A percentile compares a stretch with the other conserved stretches of the same genome.
These are phyloP conservation scores for Cardamine resedifolia DNA, from an alignment of 345 rosid species.

Conservation along the genomic window DNA sequence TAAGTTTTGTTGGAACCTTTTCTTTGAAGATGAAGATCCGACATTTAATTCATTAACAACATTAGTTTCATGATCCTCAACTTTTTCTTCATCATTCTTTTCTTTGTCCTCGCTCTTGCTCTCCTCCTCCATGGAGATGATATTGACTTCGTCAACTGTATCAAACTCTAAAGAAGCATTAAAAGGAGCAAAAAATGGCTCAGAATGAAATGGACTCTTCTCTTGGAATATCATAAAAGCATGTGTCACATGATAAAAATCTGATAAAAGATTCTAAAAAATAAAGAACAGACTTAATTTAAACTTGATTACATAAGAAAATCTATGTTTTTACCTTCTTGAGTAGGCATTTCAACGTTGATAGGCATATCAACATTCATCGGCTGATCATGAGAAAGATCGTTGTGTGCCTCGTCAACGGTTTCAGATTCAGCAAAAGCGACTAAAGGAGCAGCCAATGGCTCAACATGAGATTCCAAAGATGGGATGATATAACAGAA, in stretches of 20 bases:
- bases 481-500: too few species aligned
- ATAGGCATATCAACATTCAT: too few species aligned
- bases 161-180: not conserved
- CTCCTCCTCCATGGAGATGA: not conserved
- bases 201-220: too few species aligned
- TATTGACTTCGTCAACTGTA: not conserved
- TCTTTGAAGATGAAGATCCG: conserved; percentile 15
- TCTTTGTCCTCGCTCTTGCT: not conserved
- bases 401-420: not conserved
- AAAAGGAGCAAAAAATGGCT: not conserved
- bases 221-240: too few species aligned
- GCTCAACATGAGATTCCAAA: conserved; percentile 20
- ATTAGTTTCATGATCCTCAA: not conserved
- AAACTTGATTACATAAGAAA: not conserved
- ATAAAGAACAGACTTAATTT: too few species aligned
- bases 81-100: not conserved
- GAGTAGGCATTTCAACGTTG: too few species aligned
- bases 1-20: conserved; percentile 16
- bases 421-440: not conserved
- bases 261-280: too few species aligned
- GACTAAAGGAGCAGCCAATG: not conserved
- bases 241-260: too few species aligned
- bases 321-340: not conserved
- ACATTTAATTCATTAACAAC: not conserved
- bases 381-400: not conserved